phyloP scores from a whole-genome alignment of 495 filamentous ascomycete species.

The Ramalina peruviana region DNA sequence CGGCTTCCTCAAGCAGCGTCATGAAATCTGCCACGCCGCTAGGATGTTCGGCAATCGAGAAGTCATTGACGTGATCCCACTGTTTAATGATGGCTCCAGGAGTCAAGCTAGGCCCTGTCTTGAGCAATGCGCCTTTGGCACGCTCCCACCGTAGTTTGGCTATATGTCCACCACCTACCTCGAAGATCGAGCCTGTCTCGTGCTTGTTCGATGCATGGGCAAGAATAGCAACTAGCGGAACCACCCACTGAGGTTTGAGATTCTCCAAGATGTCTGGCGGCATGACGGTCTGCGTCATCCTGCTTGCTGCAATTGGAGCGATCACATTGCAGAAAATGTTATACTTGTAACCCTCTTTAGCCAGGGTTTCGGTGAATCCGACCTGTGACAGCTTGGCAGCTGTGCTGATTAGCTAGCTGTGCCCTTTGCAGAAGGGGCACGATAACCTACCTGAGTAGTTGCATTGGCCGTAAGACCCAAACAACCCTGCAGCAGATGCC shows the following conservation, averaged over 20 bases:
- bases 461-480: conserved; percentile 88
- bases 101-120: conserved; percentile 78
- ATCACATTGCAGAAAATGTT: conserved; percentile 96
- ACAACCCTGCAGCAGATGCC: conserved; percentile 85
- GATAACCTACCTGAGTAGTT: conserved; percentile 67
- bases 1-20: conserved; percentile 69
- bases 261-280: conserved; percentile 80
- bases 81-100: conserved; percentile 75
- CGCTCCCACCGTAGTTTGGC: conserved; percentile 95
- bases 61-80: conserved; percentile 81
- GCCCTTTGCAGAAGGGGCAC: not conserved
- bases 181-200: conserved; percentile 83
- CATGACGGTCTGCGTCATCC: conserved; percentile 98
- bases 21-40: conserved; percentile 83
- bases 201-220: conserved; percentile 75
- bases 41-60: conserved; percentile 72
- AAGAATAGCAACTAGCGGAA: conserved; percentile 82
- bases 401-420: conserved; percentile 17
- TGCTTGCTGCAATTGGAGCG: conserved; percentile 87
- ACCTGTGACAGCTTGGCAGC: conserved; percentile 94
- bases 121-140: conserved; percentile 77
- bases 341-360: conserved; percentile 96
- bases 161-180: conserved; percentile 84
- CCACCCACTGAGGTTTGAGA: conserved; percentile 91
- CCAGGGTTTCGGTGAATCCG: conserved; percentile 94